phyloP scores from a whole-genome alignment of 2,329 filamentous ascomycete genomes.

The Verticillium tricorpus region DNA sequence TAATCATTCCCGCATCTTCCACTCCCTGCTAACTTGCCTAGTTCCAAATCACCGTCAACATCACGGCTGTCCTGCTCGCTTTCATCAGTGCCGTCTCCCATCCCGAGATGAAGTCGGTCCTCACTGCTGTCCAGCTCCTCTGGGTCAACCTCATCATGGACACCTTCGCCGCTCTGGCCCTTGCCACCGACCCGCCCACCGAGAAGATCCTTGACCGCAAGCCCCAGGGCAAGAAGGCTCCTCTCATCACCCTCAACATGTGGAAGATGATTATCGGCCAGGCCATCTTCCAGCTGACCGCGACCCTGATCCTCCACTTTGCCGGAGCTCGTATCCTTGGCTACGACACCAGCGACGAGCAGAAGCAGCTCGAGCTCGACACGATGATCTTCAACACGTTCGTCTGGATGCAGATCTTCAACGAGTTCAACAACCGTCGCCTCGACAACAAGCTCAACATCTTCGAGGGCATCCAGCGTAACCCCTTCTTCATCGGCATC shows the following conservation, averaged over 20 bases:
- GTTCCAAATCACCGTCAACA: conserved; percentile 68
- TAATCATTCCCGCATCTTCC: not conserved
- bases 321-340: conserved; percentile 51
- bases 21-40: not conserved
- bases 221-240: conserved; percentile 58
- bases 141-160: conserved; percentile 71
- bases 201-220: conserved; percentile 50
- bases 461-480: conserved; percentile 51
- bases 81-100: conserved; percentile 60
- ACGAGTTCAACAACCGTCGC: conserved; percentile 61
- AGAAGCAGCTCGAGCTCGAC: conserved; percentile 40
- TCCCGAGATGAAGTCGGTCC: conserved; percentile 50
- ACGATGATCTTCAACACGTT: conserved; percentile 67
- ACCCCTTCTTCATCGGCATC: conserved; percentile 54
- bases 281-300: conserved; percentile 54
- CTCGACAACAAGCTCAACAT: conserved; percentile 60
- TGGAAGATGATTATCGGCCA: conserved; percentile 65
- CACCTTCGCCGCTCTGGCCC: conserved; percentile 60
- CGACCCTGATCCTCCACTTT: conserved; percentile 58
- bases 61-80: conserved; percentile 61
- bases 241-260: conserved; percentile 67
- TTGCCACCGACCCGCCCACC: conserved; percentile 60
- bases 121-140: conserved; percentile 62
- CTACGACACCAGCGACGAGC: conserved; percentile 36
- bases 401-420: conserved; percentile 71